Percentiles rank a stretch among this genome's conserved stretches.
phyloP scores from a whole-genome alignment of 2,329 filamentous ascomycete species.

The Talaromyces islandicus region DNA sequence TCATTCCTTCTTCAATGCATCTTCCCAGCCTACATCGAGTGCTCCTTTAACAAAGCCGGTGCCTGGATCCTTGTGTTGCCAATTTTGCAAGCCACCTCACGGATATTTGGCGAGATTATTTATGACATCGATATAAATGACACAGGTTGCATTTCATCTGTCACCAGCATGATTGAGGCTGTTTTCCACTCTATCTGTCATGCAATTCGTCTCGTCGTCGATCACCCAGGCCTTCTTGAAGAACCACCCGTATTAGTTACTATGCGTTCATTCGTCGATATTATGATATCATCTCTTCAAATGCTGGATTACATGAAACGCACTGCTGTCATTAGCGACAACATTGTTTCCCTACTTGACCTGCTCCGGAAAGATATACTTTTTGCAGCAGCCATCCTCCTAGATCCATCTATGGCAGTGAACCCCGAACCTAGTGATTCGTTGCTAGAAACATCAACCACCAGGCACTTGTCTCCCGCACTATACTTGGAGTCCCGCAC shows the following conservation, averaged over 20 bases:
- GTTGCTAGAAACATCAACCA: not conserved
- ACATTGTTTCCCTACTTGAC: conserved; percentile 26
- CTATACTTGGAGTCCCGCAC: conserved; percentile 21
- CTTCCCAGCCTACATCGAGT: conserved; percentile 53
- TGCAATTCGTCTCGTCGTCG: conserved; percentile 31
- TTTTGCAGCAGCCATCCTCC: conserved; percentile 26
- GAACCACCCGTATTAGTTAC: conserved; percentile 35
- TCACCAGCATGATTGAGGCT: conserved; percentile 29
- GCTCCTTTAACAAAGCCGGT: conserved; percentile 37
- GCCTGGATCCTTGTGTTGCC: conserved; percentile 51
- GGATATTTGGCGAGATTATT: conserved; percentile 39
- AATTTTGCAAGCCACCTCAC: conserved; percentile 43
- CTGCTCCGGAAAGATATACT: conserved; percentile 36
- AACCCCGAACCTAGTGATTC: conserved; percentile 1
- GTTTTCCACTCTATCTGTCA: conserved; percentile 34
- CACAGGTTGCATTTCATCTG: conserved; percentile 28
- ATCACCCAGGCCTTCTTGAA: conserved; percentile 27
- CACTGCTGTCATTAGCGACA: conserved; percentile 18
- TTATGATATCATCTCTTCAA: conserved; percentile 35
- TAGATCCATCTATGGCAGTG: conserved; percentile 14
- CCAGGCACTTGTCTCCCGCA: not conserved
- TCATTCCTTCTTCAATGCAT: conserved; percentile 48
- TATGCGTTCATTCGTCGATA: conserved; percentile 34
- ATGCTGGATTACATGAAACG: conserved; percentile 44
- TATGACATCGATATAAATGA: conserved; percentile 42